phyloP scores from a whole-genome alignment of 2,329 filamentous ascomycete genomes.

The Penicillium sp. region DNA sequence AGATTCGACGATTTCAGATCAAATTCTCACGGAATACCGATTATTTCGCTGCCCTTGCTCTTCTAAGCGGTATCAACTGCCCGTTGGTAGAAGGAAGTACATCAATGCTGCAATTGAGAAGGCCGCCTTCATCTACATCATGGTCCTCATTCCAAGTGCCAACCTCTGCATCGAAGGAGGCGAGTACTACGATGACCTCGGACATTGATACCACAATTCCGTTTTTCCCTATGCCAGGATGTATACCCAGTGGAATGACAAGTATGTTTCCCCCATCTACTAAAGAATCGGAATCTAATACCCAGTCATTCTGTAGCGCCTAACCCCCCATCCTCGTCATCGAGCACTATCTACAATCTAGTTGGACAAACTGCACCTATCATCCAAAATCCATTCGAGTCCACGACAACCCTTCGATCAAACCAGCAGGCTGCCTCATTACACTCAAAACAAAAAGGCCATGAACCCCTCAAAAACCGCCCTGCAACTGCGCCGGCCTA shows the following conservation, averaged over 20 bases:
- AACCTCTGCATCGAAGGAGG: conserved; percentile 2
- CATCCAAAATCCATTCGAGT: neutral
- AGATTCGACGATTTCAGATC: conserved; percentile 49
- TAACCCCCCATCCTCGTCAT: conserved; percentile 6
- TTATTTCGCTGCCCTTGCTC: conserved; percentile 42
- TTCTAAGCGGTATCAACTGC: conserved; percentile 44
- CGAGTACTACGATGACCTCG: conserved; percentile 2
- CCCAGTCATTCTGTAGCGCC: neutral
- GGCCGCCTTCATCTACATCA: conserved; percentile 29
- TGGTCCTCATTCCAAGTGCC: conserved; percentile 18
- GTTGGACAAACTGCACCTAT: neutral
- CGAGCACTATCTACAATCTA: neutral
- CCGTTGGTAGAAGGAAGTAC: conserved; percentile 43
- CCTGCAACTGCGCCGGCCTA: conserved; percentile 29
- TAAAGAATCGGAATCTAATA: neutral
- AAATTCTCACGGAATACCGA: conserved; percentile 43
- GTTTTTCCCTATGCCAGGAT: conserved; percentile 3
- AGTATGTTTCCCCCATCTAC: conserved; percentile 4
- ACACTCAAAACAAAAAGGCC: neutral
- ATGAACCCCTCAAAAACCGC: conserved; percentile 5
- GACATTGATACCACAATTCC: conserved; percentile 4
- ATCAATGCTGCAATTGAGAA: conserved; percentile 18
- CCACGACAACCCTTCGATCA: neutral
- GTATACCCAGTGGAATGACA: conserved; percentile 3
- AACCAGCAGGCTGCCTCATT: neutral